Conservation (phyloP, 169 alveolate species). For the Babesia divergens region DNA sequence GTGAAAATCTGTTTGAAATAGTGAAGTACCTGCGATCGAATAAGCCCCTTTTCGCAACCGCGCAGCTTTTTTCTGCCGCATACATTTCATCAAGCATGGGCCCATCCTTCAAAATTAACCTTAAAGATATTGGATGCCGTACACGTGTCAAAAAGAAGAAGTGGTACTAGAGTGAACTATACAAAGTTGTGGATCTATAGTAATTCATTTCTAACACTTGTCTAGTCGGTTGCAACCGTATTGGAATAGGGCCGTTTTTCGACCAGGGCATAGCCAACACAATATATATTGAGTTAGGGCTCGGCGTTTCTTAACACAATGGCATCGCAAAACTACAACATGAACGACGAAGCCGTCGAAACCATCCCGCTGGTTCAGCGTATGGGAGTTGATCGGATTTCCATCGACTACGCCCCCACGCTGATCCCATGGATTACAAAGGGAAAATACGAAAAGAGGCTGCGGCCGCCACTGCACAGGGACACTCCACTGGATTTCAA, state of each 20-base stretch:
- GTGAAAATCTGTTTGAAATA: constrained; percentile 65
- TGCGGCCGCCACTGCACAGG: constrained; percentile 14
- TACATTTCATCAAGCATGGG: constrained; percentile 64
- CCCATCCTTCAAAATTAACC: constrained; percentile 40
- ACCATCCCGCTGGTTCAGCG: constrained; percentile 45
- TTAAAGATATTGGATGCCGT: constrained; percentile 45
- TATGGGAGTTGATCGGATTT: constrained; percentile 54
- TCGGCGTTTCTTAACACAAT: no score
- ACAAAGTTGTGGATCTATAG: not conserved
- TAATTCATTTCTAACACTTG: not conserved
- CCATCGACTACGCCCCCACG: constrained; percentile 50
- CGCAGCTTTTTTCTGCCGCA: constrained; percentile 28
- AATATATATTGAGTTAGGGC: no score
- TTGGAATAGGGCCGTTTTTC: not conserved
- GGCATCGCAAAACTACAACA: not conserved
- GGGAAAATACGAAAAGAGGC: constrained; percentile 38
- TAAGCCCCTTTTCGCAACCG: constrained; percentile 46
- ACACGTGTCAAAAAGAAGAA: not conserved
- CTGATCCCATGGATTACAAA: constrained; percentile 34
- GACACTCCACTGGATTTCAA: constrained; percentile 51
- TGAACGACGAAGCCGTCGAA: constrained; percentile 28
- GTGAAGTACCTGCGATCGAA: constrained; percentile 34
- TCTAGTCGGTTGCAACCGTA: not conserved
- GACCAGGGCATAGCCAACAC: not conserved
- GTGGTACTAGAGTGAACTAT: not conserved